Conservation (phyloP, 2,329 filamentous ascomycete species). For the Fusarium foetens region DNA sequence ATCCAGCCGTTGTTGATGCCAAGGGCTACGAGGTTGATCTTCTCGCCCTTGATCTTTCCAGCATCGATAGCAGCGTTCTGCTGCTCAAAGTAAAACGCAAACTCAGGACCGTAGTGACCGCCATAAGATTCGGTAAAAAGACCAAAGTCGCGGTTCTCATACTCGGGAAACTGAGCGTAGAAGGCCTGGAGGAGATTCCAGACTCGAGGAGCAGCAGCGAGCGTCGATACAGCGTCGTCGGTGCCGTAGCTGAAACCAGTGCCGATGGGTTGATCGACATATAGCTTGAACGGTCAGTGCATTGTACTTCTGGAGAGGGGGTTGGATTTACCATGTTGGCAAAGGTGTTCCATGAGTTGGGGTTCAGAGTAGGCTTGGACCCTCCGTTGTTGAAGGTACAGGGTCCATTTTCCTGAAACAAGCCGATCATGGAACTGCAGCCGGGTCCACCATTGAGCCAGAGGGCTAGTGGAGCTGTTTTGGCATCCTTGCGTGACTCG, state of each 20-base stretch:
- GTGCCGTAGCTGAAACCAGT: constrained; percentile 44
- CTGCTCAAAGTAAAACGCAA: constrained; percentile 63
- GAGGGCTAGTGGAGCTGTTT: constrained; percentile 60
- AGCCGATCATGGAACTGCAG: constrained; percentile 47
- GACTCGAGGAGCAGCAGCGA: constrained; percentile 49
- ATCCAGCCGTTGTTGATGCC: constrained; percentile 68
- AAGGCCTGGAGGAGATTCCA: constrained; percentile 70
- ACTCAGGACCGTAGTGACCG: constrained; percentile 66
- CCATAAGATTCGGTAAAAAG: constrained; percentile 66
- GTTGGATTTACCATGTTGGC: constrained; percentile 60
- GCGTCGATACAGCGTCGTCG: constrained; percentile 39
- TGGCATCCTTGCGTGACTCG: constrained; percentile 54
- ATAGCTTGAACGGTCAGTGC: constrained; percentile 54
- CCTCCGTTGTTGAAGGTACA: constrained; percentile 67
- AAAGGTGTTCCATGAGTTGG: constrained; percentile 70
- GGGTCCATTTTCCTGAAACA: constrained; percentile 80
- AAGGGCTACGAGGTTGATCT: constrained; percentile 60
- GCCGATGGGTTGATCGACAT: constrained; percentile 71
- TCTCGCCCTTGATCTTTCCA: constrained; percentile 53
- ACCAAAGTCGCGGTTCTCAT: constrained; percentile 66
- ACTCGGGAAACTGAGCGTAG: constrained; percentile 70
- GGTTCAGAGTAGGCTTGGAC: constrained; percentile 57
- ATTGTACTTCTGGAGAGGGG: rapidly evolving
- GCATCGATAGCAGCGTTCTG: constrained; percentile 64
- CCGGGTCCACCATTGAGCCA: constrained; percentile 59